Evolutionary conservation across 2,329 filamentous ascomycete genomes (phyloP).

Genomic region (Stylonectria norvegica): DNA sequence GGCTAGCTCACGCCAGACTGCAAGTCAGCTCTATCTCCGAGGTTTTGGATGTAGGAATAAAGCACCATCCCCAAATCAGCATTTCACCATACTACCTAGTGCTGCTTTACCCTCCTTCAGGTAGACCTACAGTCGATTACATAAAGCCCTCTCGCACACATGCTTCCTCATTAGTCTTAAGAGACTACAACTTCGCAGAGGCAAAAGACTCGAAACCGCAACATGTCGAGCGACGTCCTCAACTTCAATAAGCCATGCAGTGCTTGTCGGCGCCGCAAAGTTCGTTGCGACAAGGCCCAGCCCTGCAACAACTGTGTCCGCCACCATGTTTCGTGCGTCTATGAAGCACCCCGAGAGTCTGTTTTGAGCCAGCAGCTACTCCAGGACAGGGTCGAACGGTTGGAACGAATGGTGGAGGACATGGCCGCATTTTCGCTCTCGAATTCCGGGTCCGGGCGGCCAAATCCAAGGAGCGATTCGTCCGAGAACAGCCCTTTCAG

Average conservation of each 20-base stretch:
- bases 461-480: conserved; percentile 7
- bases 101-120: too few species aligned
- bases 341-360: conserved; percentile 16
- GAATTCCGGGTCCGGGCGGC: conserved; percentile 2
- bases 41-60: too few species aligned
- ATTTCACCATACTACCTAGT: conserved; percentile 10
- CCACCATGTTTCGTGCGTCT: conserved; percentile 15
- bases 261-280: conserved; percentile 17
- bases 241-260: conserved; percentile 22
- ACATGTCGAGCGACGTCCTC: conserved; percentile 18
- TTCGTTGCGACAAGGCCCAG: conserved; percentile 17
- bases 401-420: conserved; percentile 17
- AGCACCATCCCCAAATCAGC: too few species aligned
- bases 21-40: too few species aligned
- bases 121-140: conserved; percentile 4
- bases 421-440: conserved; percentile 12
- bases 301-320: conserved; percentile 19
- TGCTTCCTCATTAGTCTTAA: background rate
- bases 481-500: conserved; percentile 13
- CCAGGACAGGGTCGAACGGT: conserved; percentile 16
- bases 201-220: conserved; percentile 1
- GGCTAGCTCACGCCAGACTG: too few species aligned
- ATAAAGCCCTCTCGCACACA: conserved; percentile 2
- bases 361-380: conserved; percentile 15
- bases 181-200: background rate